These are phyloP conservation scores for Monosporascus sp. DNA, from an alignment of 2,329 filamentous ascomycete genomes.

Conservation along the genomic window DNA sequence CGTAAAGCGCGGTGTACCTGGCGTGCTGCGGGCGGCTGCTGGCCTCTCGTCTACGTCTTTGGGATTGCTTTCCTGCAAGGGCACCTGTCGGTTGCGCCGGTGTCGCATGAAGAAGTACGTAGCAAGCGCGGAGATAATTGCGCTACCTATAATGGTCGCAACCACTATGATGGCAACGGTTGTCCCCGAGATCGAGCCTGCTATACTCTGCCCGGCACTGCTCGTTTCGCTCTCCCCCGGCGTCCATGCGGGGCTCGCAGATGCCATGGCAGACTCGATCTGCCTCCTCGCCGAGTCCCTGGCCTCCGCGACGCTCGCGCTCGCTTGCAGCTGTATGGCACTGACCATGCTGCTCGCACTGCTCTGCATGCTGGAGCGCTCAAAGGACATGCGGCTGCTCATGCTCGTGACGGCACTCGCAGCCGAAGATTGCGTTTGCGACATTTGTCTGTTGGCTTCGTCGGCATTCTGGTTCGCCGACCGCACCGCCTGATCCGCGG, in stretches of 20 bases:
- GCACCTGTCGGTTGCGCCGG: slow-evolving; percentile 13
- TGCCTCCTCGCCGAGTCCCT: slow-evolving; percentile 31
- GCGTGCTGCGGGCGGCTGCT: slow-evolving; percentile 19
- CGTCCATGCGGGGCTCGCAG: slow-evolving; percentile 15
- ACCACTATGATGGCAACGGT: slow-evolving; percentile 25
- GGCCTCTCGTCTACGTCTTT: slow-evolving; percentile 11
- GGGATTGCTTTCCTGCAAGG: slow-evolving; percentile 6
- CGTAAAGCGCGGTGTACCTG: slow-evolving; percentile 19
- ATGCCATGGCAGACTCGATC: slow-evolving; percentile 17
- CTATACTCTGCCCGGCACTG: neutral
- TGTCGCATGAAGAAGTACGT: slow-evolving; percentile 20
- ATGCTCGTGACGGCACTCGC: slow-evolving; percentile 25
- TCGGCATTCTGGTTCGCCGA: slow-evolving; percentile 23
- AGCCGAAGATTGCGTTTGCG: slow-evolving; percentile 24
- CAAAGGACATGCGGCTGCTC: slow-evolving; percentile 23
- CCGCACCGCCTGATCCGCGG: slow-evolving; percentile 23
- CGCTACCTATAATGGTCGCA: slow-evolving; percentile 21
- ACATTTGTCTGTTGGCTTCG: slow-evolving; percentile 22
- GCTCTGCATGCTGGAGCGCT: slow-evolving; percentile 19
- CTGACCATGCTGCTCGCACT: slow-evolving; percentile 35
- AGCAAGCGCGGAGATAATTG: slow-evolving; percentile 16
- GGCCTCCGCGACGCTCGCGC: slow-evolving; percentile 49
- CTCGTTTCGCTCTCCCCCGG: neutral
- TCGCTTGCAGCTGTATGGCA: slow-evolving; percentile 48
- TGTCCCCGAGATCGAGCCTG: slow-evolving; percentile 18